Evolutionary conservation across 2,329 filamentous ascomycete genomes (phyloP), one percentile per base, ranked within the genome.

Genomic region (Aphanocladium album): DNA sequence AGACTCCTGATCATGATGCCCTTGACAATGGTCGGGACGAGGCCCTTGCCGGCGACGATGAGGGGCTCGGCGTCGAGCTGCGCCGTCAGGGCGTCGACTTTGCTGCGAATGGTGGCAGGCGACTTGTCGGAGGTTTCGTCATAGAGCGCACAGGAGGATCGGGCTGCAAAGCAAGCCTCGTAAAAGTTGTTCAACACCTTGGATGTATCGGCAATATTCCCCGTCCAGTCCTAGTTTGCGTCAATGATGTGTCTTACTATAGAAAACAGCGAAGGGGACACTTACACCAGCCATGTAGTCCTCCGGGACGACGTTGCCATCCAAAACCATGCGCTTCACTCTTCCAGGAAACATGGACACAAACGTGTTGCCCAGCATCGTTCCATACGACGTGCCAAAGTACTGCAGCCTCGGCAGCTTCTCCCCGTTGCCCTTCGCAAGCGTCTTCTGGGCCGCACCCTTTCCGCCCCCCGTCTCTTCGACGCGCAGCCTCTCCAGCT

Each of bases 251-350:
- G 39, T 16, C 7, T 43, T 8, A 43, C 7, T 43, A 43, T 35
- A 12, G 6, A 6, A 12, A 35, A 12, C 12, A 17, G n/a, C 7
- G 17, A 8, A 23, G 16, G 23, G 17, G 16, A 27, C 2, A 64
- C 71, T 67, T 64, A 73, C 71, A 1, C 62, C 66, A 4, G 51
- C 56, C 17, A 63, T 62, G 30, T 72, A 73, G 56, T 75, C 72
- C 21, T 73, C 63, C 0, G 64, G 60, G 41, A 74, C 69, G 9
- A 67, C 67, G 17, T 74, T 66, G 5, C 68, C 73, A 25, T 74
- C 73, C 2, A 75, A 63, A 3, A 78, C 69, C 62, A 79, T 69
- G 27, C 75, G 70, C 0, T 69, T 73, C 2, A 78, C 65, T 1
- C 67, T 63, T 3, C 64, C 65, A 9, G 68, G 68, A 30, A 64